These are phyloP conservation scores for Mycena metata DNA, from an alignment of 768 basidiomycete species.

Conservation along the genomic window DNA sequence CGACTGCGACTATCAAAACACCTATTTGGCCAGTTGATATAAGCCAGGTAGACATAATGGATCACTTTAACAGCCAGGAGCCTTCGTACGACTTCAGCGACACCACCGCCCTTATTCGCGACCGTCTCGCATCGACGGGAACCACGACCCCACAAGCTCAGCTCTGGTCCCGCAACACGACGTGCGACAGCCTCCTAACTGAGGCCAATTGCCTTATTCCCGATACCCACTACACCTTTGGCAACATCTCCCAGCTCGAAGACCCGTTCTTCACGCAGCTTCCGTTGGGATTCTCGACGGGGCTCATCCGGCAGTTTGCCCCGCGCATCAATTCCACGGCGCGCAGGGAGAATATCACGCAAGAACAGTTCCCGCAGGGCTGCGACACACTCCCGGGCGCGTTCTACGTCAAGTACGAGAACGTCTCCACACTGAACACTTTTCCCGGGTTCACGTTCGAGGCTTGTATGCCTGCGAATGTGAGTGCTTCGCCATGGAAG, in stretches of 20 bases:
- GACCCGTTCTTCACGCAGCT: slow-evolving; percentile 31
- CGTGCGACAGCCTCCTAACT: slow-evolving; percentile 17
- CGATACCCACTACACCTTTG: slow-evolving; percentile 14
- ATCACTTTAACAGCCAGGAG: slow-evolving; percentile 13
- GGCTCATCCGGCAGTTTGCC: slow-evolving; percentile 26
- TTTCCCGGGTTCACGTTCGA: slow-evolving; percentile 4
- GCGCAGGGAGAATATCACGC: too few species aligned
- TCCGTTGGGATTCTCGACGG: too few species aligned
- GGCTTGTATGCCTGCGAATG: too few species aligned
- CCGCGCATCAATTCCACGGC: too few species aligned
- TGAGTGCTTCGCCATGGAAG: too few species aligned
- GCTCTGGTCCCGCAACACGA: too few species aligned
- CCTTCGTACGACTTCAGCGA: slow-evolving; percentile 17
- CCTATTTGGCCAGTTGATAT: slow-evolving; percentile 24
- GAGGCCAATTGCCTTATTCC: slow-evolving; percentile 3
- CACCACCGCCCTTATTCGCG: slow-evolving; percentile 18
- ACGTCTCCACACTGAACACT: slow-evolving; percentile 5
- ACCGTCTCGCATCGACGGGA: too few species aligned
- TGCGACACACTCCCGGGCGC: too few species aligned
- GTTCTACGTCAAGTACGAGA: slow-evolving; percentile 27
- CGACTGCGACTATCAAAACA: slow-evolving; percentile 28
- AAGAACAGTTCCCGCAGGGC: too few species aligned
- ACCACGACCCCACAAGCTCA: too few species aligned
- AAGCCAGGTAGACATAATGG: slow-evolving; percentile 4
- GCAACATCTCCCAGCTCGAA: slow-evolving; percentile 21